phyloP scores from a whole-genome alignment of 1,284 basidiomycete genomes.

The Microbotryum lychnidis-dioicae region DNA sequence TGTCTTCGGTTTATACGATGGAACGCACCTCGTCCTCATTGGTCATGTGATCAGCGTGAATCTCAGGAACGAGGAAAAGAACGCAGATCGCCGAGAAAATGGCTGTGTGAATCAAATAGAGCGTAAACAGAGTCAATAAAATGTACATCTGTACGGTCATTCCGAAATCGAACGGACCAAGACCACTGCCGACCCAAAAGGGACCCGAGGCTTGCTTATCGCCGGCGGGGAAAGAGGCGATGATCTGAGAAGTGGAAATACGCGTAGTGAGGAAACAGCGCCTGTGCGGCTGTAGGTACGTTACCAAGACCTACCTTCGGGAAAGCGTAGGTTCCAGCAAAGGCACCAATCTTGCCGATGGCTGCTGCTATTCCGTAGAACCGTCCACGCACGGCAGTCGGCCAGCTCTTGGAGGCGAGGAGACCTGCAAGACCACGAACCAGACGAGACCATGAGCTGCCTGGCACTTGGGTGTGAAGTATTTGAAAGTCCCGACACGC shows the following conservation, averaged over 20 bases:
- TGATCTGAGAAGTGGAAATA: conserved; percentile 3
- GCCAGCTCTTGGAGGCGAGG: conserved; percentile 66
- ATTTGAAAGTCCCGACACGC: conserved; percentile 16
- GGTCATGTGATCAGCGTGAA: conserved; percentile 69
- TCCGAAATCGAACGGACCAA: neutral
- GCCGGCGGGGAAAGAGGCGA: conserved; percentile 27
- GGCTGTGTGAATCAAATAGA: conserved; percentile 53
- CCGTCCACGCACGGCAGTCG: conserved; percentile 76
- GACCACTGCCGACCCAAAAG: conserved; percentile 36
- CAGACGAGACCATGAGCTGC: no score
- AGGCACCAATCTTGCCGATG: conserved; percentile 81
- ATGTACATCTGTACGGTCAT: neutral
- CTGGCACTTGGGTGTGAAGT: no score
- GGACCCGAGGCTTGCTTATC: conserved; percentile 34
- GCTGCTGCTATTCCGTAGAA: conserved; percentile 81
- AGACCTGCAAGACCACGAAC: conserved; percentile 36
- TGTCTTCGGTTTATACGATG: no score
- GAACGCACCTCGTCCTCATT: conserved; percentile 53
- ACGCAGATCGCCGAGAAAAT: conserved; percentile 67
- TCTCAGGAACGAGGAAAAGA: conserved; percentile 63
- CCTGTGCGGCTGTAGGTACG: neutral
- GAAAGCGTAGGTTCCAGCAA: conserved; percentile 41
- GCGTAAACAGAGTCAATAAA: conserved; percentile 1
- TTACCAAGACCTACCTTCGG: no score
- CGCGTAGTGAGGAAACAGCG: neutral